These are phyloP conservation scores for Hyphopichia fennica DNA, from an alignment of 1,139 yeast species.

Conservation along the genomic window DNA sequence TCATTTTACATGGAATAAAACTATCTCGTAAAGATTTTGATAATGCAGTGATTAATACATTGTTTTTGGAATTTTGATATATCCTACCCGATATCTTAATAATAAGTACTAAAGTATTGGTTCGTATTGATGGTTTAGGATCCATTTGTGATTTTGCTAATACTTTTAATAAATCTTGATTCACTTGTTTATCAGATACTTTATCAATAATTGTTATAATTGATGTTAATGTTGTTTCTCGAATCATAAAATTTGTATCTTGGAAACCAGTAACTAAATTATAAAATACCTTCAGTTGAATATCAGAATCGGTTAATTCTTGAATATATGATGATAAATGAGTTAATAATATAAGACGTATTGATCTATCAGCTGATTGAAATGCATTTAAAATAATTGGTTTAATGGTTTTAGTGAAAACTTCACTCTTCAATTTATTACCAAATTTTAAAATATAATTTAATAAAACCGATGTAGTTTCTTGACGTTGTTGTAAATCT, in stretches of 20 bases:
- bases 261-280: constrained; percentile 74
- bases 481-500: constrained; percentile 35
- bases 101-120: constrained; percentile 78
- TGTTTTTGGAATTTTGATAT: constrained; percentile 58
- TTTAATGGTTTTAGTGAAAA: constrained; percentile 50
- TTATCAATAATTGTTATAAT: constrained; percentile 64
- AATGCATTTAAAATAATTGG: constrained; percentile 69
- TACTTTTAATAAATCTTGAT: constrained; percentile 78
- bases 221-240: constrained; percentile 80
- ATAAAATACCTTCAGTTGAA: constrained; percentile 70
- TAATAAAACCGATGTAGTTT: constrained; percentile 42
- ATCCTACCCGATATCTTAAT: constrained; percentile 69
- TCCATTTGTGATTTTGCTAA: constrained; percentile 90
- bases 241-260: constrained; percentile 76
- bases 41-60: constrained; percentile 84
- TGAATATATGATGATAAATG: constrained; percentile 58
- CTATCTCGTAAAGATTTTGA: constrained; percentile 82
- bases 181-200: constrained; percentile 76
- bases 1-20: constrained; percentile 72
- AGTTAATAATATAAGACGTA: constrained; percentile 68
- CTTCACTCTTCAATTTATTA: constrained; percentile 33
- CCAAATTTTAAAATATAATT: constrained; percentile 49
- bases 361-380: constrained; percentile 69
- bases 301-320: constrained; percentile 55
- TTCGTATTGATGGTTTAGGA: constrained; percentile 77